Base-by-base conservation (phyloP, 2,329 filamentous ascomycete species). In the Colletotrichum sp. region DNA sequence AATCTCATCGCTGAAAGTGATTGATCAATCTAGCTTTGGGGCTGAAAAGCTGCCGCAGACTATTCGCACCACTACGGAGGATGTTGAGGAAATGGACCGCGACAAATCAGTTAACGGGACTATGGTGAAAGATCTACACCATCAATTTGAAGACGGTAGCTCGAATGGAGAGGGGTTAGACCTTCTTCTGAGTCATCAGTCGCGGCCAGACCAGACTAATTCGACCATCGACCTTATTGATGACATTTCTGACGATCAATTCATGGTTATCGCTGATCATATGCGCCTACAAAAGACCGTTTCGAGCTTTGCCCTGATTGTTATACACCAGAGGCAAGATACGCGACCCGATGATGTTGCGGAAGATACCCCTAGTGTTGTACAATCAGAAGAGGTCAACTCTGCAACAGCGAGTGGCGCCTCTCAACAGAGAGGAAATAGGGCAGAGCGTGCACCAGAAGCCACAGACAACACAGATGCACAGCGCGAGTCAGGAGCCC, bases 151-250 rank as follows among this genome's bases (percentile, higher is more conserved):
- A 3, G 18, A 44, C 39, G 1, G 1, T 8, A 44, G 18, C 39
- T 44, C 39, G 16, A 9, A 39, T 44, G 39, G 1, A 18, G 39
- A 3, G 16, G 5, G 18, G 5, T 44, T 0, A 3, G 9, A n/a
- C 9, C 0, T 44, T 10, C 16, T 44, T 0, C 1, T 18, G 5
- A 10, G 18, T 0, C 8, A n/a, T n/a, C 18, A 10, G 18, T 12
- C 39, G 39, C 2, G 8, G 2, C 39, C 12, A 10, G 39, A n/a
- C 0, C 18, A 44, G 4, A 44, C 18, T 12, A 44, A 10, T n/a
- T n/a, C 39, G 39, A 3, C 39, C 16, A n/a, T 44, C 8, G 0
- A 6, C 9, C 8, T 44, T 18, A n/a, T 44, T 9, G 39, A 44
- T 9, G 18, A 44, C 2, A 18, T 44, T 6, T 44, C 39, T 9